A percentile compares a stretch with the other conserved stretches of the same genome.
Conservation (phyloP, 495 filamentous ascomycete genomes). For the Penicillium soppii region DNA sequence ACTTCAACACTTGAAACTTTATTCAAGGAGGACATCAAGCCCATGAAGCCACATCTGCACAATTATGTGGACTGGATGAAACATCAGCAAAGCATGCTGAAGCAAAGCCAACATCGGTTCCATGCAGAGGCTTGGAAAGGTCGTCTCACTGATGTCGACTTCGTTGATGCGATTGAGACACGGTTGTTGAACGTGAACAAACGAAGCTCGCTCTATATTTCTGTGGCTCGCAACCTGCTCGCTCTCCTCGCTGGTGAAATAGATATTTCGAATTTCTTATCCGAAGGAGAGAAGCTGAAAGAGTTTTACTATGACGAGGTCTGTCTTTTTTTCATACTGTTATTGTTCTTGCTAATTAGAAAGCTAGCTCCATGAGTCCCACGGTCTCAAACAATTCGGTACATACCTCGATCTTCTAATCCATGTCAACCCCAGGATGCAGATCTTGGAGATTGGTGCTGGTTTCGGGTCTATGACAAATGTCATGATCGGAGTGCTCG, state of each 20-base stretch:
- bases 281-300: background rate
- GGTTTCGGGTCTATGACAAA: conserved; percentile 42
- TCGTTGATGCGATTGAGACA: background rate
- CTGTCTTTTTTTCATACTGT: background rate
- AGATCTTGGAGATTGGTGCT: conserved; percentile 24
- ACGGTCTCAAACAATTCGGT: background rate
- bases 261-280: background rate
- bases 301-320: background rate
- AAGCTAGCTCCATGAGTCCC: background rate
- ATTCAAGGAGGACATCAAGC: background rate
- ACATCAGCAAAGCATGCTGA: background rate
- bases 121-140: background rate
- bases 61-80: background rate
- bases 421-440: conserved; percentile 11
- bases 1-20: background rate
- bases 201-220: background rate
- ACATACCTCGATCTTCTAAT: background rate
- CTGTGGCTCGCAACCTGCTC: background rate
- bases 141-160: background rate
- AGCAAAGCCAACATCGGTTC: background rate
- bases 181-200: background rate
- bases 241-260: background rate
- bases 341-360: background rate
- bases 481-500: conserved; percentile 14
- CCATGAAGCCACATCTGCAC: background rate